Conservation (phyloP, 257 asterid genomes). For the Nemophila menziesii region DNA sequence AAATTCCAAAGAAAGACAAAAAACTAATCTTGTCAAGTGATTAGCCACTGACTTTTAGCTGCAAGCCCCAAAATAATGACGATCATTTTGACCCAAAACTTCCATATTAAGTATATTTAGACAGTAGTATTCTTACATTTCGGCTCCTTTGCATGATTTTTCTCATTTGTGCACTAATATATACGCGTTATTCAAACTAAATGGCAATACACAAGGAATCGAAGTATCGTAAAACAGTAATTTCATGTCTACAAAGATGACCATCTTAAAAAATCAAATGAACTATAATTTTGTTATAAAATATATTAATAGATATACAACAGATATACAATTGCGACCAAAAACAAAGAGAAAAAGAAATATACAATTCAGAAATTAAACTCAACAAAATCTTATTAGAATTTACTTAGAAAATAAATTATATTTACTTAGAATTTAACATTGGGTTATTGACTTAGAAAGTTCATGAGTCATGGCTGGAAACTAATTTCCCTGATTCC, state of each 20-base stretch:
- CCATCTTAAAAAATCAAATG: neutral
- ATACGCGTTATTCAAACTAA: neutral
- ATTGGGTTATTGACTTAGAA: too few species aligned
- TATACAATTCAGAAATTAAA: too few species aligned
- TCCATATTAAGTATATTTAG: neutral
- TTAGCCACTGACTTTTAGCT: slow-evolving; percentile 4
- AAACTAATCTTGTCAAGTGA: slow-evolving; percentile 10
- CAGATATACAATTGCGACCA: too few species aligned
- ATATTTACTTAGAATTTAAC: too few species aligned
- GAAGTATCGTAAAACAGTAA: neutral
- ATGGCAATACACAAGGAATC: neutral
- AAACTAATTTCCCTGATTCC: too few species aligned
- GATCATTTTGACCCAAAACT: slow-evolving; percentile 6
- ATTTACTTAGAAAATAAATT: too few species aligned
- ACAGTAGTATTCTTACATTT: slow-evolving; percentile 2
- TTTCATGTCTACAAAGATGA: neutral
- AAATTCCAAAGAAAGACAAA: neutral
- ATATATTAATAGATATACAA: too few species aligned
- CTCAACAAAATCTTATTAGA: too few species aligned
- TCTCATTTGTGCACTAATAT: neutral
- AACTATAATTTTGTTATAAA: neutral
- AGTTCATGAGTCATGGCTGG: too few species aligned
- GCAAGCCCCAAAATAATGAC: neutral
- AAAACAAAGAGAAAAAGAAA: too few species aligned
- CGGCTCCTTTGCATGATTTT: slow-evolving; percentile 3